These are phyloP conservation scores for Phytopythium kandeliae DNA, from an alignment of 352 stramenopile species.

Conservation along the genomic window DNA sequence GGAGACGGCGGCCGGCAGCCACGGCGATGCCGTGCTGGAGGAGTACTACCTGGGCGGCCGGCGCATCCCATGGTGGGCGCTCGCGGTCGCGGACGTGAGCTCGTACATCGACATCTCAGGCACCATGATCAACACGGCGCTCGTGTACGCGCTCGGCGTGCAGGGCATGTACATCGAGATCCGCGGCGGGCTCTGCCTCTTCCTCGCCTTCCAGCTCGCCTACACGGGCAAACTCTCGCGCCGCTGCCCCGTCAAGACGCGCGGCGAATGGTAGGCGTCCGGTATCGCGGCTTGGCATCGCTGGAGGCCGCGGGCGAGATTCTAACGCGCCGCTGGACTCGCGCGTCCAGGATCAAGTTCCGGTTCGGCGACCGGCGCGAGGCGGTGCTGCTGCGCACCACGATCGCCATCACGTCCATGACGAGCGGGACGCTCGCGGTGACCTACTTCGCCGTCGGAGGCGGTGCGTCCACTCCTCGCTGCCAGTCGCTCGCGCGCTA, in stretches of 20 bases:
- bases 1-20: conserved; percentile 9
- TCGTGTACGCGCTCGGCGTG: conserved; percentile 76
- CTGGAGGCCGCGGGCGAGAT: no score
- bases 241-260: conserved; percentile 69
- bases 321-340: background rate
- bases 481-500: background rate
- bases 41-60: conserved; percentile 73
- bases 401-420: conserved; percentile 65
- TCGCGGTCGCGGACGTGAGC: conserved; percentile 72
- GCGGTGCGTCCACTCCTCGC: conserved; percentile 18
- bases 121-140: conserved; percentile 82
- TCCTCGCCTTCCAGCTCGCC: conserved; percentile 73
- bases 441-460: conserved; percentile 76
- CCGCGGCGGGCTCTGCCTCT: conserved; percentile 67
- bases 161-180: conserved; percentile 86
- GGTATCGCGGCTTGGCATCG: no score
- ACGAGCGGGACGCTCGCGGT: conserved; percentile 53
- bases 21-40: conserved; percentile 38
- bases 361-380: conserved; percentile 52
- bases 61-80: conserved; percentile 63
- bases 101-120: conserved; percentile 84
- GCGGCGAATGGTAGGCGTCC: conserved; percentile 69
- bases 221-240: conserved; percentile 77
- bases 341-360: conserved; percentile 63
- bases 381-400: conserved; percentile 55